These are phyloP conservation scores for Geotrichum fermentans DNA, from an alignment of 1,139 yeast genomes.

Conservation along the genomic window DNA sequence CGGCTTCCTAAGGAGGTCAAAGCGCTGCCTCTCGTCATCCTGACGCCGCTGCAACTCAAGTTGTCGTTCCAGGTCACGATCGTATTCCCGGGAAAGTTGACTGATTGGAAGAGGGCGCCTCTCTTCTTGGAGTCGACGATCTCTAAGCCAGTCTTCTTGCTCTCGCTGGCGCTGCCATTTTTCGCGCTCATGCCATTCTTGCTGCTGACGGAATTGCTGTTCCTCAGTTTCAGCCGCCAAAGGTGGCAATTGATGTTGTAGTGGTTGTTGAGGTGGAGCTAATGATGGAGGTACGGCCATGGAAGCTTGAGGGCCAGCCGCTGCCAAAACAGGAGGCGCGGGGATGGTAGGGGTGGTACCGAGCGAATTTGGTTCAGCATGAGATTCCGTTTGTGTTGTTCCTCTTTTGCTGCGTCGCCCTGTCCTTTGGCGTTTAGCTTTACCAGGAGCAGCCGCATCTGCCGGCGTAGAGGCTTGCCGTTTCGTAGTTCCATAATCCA, in stretches of 20 bases:
- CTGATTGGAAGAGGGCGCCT: neutral
- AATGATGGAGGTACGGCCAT: neutral
- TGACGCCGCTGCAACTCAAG: conserved; percentile 7
- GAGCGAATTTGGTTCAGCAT: too few species aligned
- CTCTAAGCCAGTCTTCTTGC: neutral
- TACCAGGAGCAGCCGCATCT: neutral
- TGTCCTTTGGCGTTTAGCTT: conserved; percentile 4
- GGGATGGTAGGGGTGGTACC: neutral
- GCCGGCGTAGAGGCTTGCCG: neutral
- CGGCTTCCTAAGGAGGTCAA: too few species aligned
- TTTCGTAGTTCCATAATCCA: too few species aligned
- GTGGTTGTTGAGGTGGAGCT: neutral
- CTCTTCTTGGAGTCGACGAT: neutral
- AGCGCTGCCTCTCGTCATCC: conserved; percentile 1
- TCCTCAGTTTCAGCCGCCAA: neutral
- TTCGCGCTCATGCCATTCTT: conserved; percentile 2
- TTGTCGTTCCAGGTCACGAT: neutral
- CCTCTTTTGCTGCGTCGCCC: neutral
- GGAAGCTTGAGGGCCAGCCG: neutral
- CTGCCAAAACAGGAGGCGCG: neutral
- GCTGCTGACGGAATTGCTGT: neutral
- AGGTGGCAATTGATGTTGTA: neutral
- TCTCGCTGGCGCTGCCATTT: conserved; percentile 14
- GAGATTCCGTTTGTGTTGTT: too few species aligned
- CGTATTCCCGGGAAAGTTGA: neutral